A percentile compares a stretch with the other conserved stretches of the same genome.
These are phyloP conservation scores for Mimosa pudica DNA, from an alignment of 306 rosid species.

Conservation along the genomic window DNA sequence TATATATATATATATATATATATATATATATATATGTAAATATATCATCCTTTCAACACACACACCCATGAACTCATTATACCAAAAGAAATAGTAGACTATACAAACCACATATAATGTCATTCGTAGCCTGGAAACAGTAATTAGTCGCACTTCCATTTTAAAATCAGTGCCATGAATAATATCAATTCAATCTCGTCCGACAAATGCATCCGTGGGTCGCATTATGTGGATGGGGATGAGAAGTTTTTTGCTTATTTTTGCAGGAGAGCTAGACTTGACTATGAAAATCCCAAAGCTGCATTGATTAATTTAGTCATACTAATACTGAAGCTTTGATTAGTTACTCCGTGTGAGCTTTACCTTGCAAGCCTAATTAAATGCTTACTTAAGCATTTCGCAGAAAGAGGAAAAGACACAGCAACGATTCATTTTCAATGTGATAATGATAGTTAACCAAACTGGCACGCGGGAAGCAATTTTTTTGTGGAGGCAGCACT, in stretches of 20 bases:
- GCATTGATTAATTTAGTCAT: slow-evolving; percentile 4
- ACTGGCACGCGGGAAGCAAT: background rate
- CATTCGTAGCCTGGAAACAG: background rate
- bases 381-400: background rate
- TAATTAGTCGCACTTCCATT: background rate
- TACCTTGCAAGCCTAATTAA: background rate
- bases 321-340: background rate
- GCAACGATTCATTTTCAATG: background rate
- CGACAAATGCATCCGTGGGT: background rate
- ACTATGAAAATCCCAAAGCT: background rate
- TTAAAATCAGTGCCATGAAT: background rate
- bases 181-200: background rate
- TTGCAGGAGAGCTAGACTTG: background rate
- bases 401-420: background rate
- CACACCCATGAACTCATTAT: background rate
- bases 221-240: background rate
- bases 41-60: background rate
- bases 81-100: too few relatives aligned
- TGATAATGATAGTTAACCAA: background rate
- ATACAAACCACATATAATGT: background rate
- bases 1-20: too few relatives aligned
- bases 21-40: too few relatives aligned
- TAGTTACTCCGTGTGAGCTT: background rate
- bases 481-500: background rate
- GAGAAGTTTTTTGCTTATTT: background rate